Evolutionary conservation across 73 alveolate species (phyloP).

Genomic region (Stentor coeruleus): DNA sequence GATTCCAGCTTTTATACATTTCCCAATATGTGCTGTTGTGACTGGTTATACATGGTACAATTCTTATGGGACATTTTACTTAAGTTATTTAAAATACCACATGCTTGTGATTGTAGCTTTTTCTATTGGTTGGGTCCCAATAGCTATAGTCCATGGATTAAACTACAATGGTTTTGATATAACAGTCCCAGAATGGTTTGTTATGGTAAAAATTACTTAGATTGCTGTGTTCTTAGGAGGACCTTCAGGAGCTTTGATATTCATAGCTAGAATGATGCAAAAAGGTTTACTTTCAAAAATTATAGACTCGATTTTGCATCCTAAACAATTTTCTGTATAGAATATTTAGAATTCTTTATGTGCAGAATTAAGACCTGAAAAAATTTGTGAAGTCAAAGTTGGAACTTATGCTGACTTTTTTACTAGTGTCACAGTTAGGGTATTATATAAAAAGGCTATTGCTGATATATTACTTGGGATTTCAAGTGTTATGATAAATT

Average conservation of each 20-base stretch:
- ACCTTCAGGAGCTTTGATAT: background rate
- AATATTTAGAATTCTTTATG: background rate
- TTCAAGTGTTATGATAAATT: background rate
- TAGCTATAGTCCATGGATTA: background rate
- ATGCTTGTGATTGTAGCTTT: background rate
- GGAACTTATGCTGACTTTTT: background rate
- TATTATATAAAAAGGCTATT: too few species aligned
- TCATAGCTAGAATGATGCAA: background rate
- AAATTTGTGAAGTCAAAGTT: background rate
- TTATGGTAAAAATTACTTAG: background rate
- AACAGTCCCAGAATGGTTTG: background rate
- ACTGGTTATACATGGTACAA: background rate
- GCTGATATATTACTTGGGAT: background rate
- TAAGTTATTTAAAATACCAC: background rate
- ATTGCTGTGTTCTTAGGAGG: background rate
- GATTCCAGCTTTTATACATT: background rate
- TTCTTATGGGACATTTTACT: background rate
- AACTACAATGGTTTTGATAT: background rate
- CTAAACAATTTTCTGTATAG: background rate
- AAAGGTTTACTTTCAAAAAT: background rate
- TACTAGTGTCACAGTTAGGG: background rate
- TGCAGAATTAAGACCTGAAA: background rate
- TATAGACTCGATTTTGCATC: background rate
- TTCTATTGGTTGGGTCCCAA: background rate
- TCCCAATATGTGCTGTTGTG: background rate